phyloP scores from a whole-genome alignment of 2,329 filamentous ascomycete species.

The Clarireedia sp. region DNA sequence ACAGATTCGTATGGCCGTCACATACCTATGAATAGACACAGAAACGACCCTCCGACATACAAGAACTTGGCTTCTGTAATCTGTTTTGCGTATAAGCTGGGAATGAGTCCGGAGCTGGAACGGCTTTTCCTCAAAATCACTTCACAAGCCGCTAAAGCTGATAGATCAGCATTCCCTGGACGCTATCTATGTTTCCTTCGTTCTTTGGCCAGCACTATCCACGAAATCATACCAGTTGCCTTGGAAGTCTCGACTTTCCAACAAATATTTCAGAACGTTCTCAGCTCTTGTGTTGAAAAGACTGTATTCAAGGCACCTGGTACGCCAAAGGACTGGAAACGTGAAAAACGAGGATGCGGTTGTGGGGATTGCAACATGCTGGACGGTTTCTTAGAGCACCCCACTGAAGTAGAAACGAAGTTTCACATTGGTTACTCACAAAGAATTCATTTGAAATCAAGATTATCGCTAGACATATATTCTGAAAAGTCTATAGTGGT shows the following conservation, averaged over 20 bases:
- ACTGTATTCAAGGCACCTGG: not conserved
- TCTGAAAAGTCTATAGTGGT: not conserved
- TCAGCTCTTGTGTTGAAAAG: not conserved
- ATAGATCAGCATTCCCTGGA: not conserved
- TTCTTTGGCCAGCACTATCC: not conserved
- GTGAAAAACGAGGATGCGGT: not conserved
- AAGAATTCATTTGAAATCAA: not conserved
- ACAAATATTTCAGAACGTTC: not conserved
- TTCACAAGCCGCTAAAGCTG: not conserved
- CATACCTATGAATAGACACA: not conserved
- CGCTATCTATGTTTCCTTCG: not conserved
- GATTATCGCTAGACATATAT: too few relatives aligned
- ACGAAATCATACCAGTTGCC: not conserved
- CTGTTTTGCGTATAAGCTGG: not conserved
- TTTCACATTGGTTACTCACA: not conserved
- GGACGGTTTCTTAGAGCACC: not conserved
- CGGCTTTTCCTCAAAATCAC: not conserved
- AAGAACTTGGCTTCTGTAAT: not conserved
- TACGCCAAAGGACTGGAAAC: not conserved
- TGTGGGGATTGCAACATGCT: not conserved
- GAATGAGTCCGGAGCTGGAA: not conserved
- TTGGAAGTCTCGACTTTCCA: not conserved
- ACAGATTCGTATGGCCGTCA: not conserved
- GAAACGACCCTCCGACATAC: not conserved
- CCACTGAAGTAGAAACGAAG: not conserved